phyloP scores from a whole-genome alignment of 1,284 basidiomycete genomes.

The Exsudoporus floridanus region DNA sequence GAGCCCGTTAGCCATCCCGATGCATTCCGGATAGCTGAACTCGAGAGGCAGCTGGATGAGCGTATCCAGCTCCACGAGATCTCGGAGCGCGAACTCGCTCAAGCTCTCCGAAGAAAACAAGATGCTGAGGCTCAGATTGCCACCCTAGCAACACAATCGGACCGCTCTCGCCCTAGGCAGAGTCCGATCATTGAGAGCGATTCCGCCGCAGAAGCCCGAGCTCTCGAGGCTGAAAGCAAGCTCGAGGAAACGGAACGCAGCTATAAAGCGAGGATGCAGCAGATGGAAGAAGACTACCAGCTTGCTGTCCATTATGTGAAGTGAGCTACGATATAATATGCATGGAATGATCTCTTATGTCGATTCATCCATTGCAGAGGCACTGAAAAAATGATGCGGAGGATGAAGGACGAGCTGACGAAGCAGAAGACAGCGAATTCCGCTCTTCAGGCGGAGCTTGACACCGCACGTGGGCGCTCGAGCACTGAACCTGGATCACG shows the following conservation, averaged over 20 bases:
- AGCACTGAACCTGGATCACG: constrained; percentile 59
- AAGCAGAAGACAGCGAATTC: constrained; percentile 85
- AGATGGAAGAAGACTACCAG: constrained; percentile 95
- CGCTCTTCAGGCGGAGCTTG: constrained; percentile 78
- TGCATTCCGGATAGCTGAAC: constrained; percentile 58
- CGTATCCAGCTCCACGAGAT: constrained; percentile 71
- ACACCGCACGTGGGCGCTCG: constrained; percentile 57
- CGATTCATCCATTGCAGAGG: constrained; percentile 59
- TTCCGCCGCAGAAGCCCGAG: constrained; percentile 53
- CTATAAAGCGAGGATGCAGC: constrained; percentile 74
- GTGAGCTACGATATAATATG: constrained; percentile 48
- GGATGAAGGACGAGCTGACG: constrained; percentile 92
- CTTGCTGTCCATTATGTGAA: constrained; percentile 90
- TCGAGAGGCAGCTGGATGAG: constrained; percentile 76
- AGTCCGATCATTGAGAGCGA: constrained; percentile 45
- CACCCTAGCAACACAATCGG: constrained; percentile 64
- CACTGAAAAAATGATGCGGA: constrained; percentile 97
- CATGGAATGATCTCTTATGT: constrained; percentile 14
- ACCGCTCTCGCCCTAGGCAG: constrained; percentile 55
- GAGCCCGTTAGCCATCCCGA: constrained; percentile 44
- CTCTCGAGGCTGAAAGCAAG: constrained; percentile 67
- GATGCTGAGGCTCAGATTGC: constrained; percentile 73
- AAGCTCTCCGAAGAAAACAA: constrained; percentile 60
- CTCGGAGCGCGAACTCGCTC: constrained; percentile 68
- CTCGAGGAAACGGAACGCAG: constrained; percentile 76